These are phyloP conservation scores for Cystobasidiaceae sp. DNA, from an alignment of 1,284 basidiomycete species.

Conservation along the genomic window DNA sequence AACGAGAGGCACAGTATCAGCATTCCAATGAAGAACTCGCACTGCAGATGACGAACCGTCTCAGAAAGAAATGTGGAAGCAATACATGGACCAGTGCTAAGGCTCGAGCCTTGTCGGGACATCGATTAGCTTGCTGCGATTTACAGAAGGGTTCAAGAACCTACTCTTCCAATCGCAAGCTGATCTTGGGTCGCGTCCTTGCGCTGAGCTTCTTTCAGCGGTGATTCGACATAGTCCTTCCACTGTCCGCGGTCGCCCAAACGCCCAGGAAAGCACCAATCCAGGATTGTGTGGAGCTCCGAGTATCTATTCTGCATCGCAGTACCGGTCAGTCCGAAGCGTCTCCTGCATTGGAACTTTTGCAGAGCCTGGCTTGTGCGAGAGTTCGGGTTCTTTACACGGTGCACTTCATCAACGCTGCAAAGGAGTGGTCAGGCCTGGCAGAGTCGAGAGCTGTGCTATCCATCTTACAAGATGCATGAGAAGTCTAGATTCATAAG, in stretches of 20 bases:
- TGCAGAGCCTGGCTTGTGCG: constrained; percentile 61
- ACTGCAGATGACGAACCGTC: constrained; percentile 54
- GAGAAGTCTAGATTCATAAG: constrained; percentile 55
- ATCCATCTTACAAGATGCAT: constrained; percentile 30
- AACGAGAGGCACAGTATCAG: constrained; percentile 5
- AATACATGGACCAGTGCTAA: constrained; percentile 58
- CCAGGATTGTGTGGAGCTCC: constrained; percentile 74
- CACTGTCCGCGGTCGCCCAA: constrained; percentile 64
- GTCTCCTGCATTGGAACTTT: constrained; percentile 57
- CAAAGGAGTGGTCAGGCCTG: constrained; percentile 56
- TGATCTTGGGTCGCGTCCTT: constrained; percentile 60
- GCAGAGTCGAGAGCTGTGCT: neutral
- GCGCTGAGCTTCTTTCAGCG: constrained; percentile 61
- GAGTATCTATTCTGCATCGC: constrained; percentile 79
- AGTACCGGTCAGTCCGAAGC: constrained; percentile 73
- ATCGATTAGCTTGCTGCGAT: constrained; percentile 58
- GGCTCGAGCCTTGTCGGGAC: constrained; percentile 49
- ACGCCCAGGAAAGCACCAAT: constrained; percentile 69
- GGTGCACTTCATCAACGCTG: constrained; percentile 77
- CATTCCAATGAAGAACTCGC: neutral
- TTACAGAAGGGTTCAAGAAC: constrained; percentile 37
- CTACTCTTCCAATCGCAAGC: constrained; percentile 52
- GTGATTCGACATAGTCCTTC: constrained; percentile 61
- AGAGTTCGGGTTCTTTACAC: constrained; percentile 65
- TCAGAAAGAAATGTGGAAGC: constrained; percentile 67